Base-by-base conservation (phyloP, 371 early-diverging fungal genomes). In the Mucor racemosus region DNA sequence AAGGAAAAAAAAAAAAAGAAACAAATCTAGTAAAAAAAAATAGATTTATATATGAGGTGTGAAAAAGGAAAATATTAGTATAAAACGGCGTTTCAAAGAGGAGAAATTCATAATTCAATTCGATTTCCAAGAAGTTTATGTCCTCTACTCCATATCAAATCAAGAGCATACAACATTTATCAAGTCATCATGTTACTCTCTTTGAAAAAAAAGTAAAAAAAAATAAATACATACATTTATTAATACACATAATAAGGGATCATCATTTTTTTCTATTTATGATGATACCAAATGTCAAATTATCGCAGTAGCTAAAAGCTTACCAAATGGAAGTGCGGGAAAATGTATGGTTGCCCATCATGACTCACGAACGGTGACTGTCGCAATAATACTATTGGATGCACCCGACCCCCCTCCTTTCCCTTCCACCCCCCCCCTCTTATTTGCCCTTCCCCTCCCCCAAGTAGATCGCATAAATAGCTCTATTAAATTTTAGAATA, bases 321-420 rank as follows among this genome's bases (percentile, higher is more conserved):
- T 2, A 26, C 26, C 26, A 26, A 26, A 26, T 26, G 35, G 19
- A 56, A 56, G n/a, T 35, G 56, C 56, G 34, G 17, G 56, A 33
- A 56, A 34, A 34, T 56, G 56, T 56, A 56, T 56, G 56, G 56
- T 56, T 56, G 56, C 56, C 56, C 56, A 56, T 35, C 34, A 56
- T 56, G 56, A 56, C 56, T 56, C 56, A 56, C 56, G 36, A 56
- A 8, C 35, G 21, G 35, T 57, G 57, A 53, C 53, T 53, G 53
- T 26, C 57, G 15, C 26, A 34, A 57, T 15, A 34, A 55, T 33
- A 34, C 26, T 55, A 15, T 19, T 21, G 17, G 53, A n/a, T n/a
- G 11, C 46, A n/a, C 19, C 46, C 46, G n/a, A n/a, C 10, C 8
- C 21, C 21, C 46, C 46, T n/a, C n/a, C n/a, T n/a, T n/a, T n/a